Percentiles rank a stretch among this genome's conserved stretches.
Evolutionary conservation across 225 moss, liverwort and hornwort species (phyloP).

Genomic region (Pseudoscleropodium purum): DNA sequence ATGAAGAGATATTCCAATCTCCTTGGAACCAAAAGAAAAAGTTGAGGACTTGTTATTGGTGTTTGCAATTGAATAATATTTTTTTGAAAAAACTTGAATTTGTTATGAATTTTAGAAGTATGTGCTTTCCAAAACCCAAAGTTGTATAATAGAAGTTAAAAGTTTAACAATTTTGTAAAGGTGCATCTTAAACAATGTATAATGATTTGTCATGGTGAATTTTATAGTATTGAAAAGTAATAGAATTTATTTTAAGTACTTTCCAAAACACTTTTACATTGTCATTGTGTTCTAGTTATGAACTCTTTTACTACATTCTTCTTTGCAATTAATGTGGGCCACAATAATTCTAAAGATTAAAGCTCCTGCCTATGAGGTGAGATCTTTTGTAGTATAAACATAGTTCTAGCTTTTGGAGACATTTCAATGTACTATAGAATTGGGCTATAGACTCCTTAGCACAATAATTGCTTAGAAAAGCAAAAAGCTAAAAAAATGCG

Average conservation of each 20-base stretch:
- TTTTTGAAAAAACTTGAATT: neutral
- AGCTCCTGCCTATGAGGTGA: accelerated
- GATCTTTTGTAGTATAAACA: neutral
- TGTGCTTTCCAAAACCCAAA: neutral
- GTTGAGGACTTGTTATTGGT: accelerated
- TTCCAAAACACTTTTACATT: neutral
- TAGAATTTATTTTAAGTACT: neutral
- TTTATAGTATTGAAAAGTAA: neutral
- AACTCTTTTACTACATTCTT: neutral
- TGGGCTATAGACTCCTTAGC: accelerated
- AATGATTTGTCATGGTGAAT: neutral
- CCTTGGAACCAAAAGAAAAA: accelerated
- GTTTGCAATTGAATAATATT: no score
- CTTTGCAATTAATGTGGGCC: neutral
- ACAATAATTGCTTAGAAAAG: neutral
- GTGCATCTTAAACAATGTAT: neutral
- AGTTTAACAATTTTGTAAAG: neutral
- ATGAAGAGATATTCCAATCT: neutral
- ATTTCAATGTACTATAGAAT: neutral
- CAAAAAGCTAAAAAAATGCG: neutral
- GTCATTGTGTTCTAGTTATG: neutral
- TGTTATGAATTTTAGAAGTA: neutral
- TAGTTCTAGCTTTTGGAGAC: neutral
- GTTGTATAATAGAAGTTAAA: neutral
- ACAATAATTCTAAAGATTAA: neutral